Percentiles rank a stretch among this genome's conserved stretches.
These are phyloP conservation scores for Akanthomyces uredinophilus DNA, from an alignment of 2,329 filamentous ascomycete genomes.

Conservation along the genomic window DNA sequence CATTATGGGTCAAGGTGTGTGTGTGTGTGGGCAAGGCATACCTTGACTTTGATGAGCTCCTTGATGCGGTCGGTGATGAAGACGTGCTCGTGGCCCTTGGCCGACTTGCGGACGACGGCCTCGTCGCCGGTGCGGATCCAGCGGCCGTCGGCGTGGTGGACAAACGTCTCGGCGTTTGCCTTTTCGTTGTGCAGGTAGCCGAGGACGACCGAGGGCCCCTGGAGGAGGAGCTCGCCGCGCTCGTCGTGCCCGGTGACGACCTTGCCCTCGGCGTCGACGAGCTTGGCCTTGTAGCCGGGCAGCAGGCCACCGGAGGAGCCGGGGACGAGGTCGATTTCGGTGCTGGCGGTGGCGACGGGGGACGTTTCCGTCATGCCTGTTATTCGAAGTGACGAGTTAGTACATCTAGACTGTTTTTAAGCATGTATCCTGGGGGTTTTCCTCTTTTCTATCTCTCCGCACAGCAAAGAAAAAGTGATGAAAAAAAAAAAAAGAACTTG, in stretches of 20 bases:
- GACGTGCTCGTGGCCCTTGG: constrained; percentile 70
- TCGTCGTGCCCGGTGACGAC: constrained; percentile 65
- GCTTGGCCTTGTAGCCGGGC: constrained; percentile 56
- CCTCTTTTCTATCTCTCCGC: no score
- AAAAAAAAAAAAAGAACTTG: constrained; percentile 30
- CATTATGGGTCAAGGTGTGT: no score
- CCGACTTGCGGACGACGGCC: constrained; percentile 60
- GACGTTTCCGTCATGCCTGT: constrained; percentile 67
- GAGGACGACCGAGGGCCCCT: constrained; percentile 69
- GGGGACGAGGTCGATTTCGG: constrained; percentile 55
- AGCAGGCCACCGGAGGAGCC: constrained; percentile 66
- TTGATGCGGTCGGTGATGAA: constrained; percentile 74
- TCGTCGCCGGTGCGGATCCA: constrained; percentile 88
- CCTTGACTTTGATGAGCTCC: constrained; percentile 74
- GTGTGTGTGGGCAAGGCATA: no score
- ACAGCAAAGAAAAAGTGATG: not conserved
- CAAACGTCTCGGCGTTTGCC: constrained; percentile 75
- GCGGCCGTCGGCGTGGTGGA: constrained; percentile 58
- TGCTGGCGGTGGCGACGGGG: constrained; percentile 59
- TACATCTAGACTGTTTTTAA: no score
- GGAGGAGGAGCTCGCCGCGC: constrained; percentile 76
- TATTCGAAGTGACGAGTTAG: not conserved
- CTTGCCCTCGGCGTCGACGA: constrained; percentile 60
- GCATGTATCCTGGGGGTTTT: not conserved
- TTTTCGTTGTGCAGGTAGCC: constrained; percentile 85